A percentile compares a stretch with the other conserved stretches of the same genome.
Conservation (phyloP, 148 eudicot genomes). For the Arctostaphylos glauca region DNA sequence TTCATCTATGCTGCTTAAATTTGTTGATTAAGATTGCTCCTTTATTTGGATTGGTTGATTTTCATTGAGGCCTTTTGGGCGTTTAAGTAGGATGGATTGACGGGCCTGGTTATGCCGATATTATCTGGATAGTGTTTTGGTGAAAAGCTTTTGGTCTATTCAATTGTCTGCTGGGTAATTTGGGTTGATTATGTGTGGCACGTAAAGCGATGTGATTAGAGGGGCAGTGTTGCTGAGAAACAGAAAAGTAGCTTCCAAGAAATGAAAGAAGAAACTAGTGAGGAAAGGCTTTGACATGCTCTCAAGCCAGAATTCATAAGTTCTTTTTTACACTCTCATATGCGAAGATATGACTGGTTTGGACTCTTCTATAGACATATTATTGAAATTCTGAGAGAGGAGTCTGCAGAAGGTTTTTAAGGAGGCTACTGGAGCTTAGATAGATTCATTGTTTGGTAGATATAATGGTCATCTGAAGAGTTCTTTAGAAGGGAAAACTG, state of each 20-base stretch:
- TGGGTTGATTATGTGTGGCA: neutral
- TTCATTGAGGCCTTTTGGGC: neutral
- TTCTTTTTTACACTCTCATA: neutral
- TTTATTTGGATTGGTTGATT: neutral
- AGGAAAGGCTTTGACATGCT: neutral
- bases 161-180: neutral
- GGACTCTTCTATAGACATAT: neutral
- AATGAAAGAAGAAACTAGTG: neutral
- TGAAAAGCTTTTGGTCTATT: neutral
- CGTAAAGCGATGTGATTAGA: neutral
- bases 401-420: neutral
- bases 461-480: too few relatives aligned
- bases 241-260: neutral
- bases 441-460: too few relatives aligned
- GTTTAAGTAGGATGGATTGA: neutral
- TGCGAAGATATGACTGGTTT: neutral
- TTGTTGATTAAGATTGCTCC: neutral
- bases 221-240: neutral
- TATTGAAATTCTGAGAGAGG: neutral
- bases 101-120: neutral
- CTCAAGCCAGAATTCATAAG: neutral
- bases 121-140: neutral
- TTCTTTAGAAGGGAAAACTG: too few relatives aligned
- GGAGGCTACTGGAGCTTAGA: too few relatives aligned
- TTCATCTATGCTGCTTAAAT: neutral